Percentiles rank a stretch among this genome's conserved stretches.
Evolutionary conservation across 2,329 filamentous ascomycete species (phyloP).

Genomic region (Tolypocladium sp.): DNA sequence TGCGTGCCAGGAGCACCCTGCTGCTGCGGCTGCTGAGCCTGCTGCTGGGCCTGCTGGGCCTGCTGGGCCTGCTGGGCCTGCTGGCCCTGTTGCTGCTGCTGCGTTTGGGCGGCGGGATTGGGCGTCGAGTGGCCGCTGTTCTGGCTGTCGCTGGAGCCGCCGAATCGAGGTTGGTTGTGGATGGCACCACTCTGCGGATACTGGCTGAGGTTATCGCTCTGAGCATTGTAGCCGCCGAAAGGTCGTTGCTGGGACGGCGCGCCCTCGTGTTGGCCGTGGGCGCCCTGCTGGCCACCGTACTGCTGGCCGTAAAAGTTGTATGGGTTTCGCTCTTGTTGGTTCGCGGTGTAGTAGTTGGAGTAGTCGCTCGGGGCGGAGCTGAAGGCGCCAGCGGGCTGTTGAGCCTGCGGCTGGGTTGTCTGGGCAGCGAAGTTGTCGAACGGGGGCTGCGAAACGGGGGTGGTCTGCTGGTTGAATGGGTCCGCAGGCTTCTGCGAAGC

Average conservation of each 20-base stretch:
- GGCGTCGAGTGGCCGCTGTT: slow-evolving; percentile 88
- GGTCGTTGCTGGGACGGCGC: slow-evolving; percentile 62
- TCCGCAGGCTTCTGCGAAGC: slow-evolving; percentile 77
- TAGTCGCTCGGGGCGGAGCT: slow-evolving; percentile 73
- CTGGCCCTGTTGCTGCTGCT: slow-evolving; percentile 27
- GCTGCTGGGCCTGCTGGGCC: slow-evolving; percentile 27
- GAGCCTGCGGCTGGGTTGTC: slow-evolving; percentile 48
- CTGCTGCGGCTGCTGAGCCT: slow-evolving; percentile 31
- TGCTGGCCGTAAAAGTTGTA: slow-evolving; percentile 73
- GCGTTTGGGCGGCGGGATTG: slow-evolving; percentile 59
- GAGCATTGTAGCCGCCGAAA: slow-evolving; percentile 66
- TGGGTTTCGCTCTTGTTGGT: slow-evolving; percentile 59
- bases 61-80: slow-evolving; percentile 31
- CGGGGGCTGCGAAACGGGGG: slow-evolving; percentile 38
- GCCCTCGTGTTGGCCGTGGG: slow-evolving; percentile 65
- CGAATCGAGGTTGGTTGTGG: slow-evolving; percentile 50
- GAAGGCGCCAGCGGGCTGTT: slow-evolving; percentile 55
- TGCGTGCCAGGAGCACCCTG: slow-evolving; percentile 32
- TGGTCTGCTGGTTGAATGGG: slow-evolving; percentile 69
- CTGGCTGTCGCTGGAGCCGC: slow-evolving; percentile 56
- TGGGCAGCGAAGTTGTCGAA: slow-evolving; percentile 53
- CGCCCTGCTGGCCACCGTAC: slow-evolving; percentile 45
- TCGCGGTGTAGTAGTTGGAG: slow-evolving; percentile 76
- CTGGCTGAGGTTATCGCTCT: slow-evolving; percentile 54
- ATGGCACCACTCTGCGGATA: slow-evolving; percentile 62